phyloP scores from a whole-genome alignment of 169 alveolate genomes.

The Eimeria maxima region DNA sequence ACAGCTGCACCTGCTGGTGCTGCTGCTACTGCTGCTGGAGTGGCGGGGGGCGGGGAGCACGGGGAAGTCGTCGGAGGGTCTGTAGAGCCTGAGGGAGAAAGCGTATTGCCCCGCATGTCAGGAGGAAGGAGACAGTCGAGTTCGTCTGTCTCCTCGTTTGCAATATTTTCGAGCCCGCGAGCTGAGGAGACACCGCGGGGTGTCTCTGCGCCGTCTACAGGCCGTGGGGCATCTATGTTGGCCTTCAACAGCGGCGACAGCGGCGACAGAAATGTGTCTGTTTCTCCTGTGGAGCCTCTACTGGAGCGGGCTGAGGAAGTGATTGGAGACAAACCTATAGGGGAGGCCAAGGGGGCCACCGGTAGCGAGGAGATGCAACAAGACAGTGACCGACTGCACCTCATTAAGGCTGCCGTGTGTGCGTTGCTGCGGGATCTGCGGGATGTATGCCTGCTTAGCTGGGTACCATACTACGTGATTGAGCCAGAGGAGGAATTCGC shows the following conservation, averaged over 20 bases:
- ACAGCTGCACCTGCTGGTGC: neutral
- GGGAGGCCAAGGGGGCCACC: neutral
- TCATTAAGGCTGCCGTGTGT: conserved; percentile 43
- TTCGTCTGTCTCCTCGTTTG: conserved; percentile 50
- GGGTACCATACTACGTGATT: conserved; percentile 36
- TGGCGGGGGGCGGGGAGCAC: neutral
- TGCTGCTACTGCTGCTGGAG: neutral
- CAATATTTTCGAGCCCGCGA: conserved; percentile 31
- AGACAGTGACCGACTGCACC: conserved; percentile 19
- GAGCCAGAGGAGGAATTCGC: conserved; percentile 17
- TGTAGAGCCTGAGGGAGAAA: neutral
- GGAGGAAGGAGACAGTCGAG: conserved; percentile 18
- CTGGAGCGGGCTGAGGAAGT: neutral
- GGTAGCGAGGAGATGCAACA: neutral
- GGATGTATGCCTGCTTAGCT: conserved; percentile 48
- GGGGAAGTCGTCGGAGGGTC: neutral
- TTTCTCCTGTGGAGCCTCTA: neutral
- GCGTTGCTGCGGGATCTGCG: conserved; percentile 63
- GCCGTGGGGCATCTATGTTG: conserved; percentile 12
- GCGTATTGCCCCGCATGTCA: neutral
- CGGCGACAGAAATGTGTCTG: neutral
- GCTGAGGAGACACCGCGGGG: conserved; percentile 66
- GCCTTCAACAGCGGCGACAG: conserved; percentile 45
- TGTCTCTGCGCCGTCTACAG: neutral
- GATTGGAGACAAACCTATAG: neutral